Evolutionary conservation across 2,329 filamentous ascomycete species (phyloP), one percentile per base, ranked within the genome.

Genomic region (Talaromyces funiculosus): DNA sequence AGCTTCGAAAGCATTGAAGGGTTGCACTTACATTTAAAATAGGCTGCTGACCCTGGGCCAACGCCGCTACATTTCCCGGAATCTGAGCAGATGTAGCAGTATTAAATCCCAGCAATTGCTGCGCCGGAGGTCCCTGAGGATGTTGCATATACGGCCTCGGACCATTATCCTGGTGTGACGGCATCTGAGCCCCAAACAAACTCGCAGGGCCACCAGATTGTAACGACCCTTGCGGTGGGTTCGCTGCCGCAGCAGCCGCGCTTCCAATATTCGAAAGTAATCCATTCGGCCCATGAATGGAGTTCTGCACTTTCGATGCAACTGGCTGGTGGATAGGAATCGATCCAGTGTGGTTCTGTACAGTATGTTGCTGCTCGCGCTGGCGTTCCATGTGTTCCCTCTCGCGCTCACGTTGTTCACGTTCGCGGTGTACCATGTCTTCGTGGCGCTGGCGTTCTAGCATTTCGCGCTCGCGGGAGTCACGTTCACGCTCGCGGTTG

Each of bases 241-340:
- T 51, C 4, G 24, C 45, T 20, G 45, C 82, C 38, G 81, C 82
- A 29, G 83, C 80, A 38, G 80, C 78, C 35, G 83, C 82, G 35
- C 83, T 82, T 57, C 86, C 86, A 67, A 91, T 86, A 66, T 87
- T 90, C 8, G 88, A 85, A 40, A 97, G 84, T 37, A 97, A 82
- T 8, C 93, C 93, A 66, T 94, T 93, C 1, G 93, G 93, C 49
- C 92, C 95, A 72, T 96, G 93, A 60, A 97, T 95, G 57, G 90
- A 89, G 64, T 87, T 89, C 61, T 88, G 78, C 64, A 91, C 81
- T 75, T 92, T 81, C 71, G 92, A 86, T 64, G 93, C 93, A 62
- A 97, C 92, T 4, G 93, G 93, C 74, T 97, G 93, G 75, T 97
- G 93, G 68, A 97, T 88, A 59, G 92, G 91, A 59, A 96, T 90